Percentiles rank a stretch among this genome's conserved stretches.
Conservation (phyloP, 257 asterid species). For the Lithospermum erythrorhizon region DNA sequence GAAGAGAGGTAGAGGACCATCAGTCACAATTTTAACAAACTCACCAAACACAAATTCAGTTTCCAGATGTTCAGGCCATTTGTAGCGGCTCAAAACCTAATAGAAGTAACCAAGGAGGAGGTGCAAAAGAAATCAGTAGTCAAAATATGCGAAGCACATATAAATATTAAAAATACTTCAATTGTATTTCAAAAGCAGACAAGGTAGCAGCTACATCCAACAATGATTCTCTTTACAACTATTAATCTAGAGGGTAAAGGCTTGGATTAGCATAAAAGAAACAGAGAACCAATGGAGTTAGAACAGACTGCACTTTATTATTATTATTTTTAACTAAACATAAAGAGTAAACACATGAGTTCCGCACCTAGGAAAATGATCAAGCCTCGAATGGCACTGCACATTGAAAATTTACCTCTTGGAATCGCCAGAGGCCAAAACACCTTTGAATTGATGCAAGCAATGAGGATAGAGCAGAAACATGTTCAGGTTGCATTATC, state of each 20-base stretch:
- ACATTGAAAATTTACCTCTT: conserved; percentile 39
- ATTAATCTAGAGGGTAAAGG: background rate
- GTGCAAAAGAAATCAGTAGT: conserved; percentile 3
- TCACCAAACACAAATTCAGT: conserved; percentile 71
- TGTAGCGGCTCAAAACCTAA: conserved; percentile 63
- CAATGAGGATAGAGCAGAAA: conserved; percentile 59
- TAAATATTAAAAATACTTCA: background rate
- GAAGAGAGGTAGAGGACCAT: background rate
- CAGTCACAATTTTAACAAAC: conserved; percentile 13
- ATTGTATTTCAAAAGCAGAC: background rate
- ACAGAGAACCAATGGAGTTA: too few species aligned
- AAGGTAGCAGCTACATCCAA: background rate
- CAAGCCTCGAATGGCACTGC: background rate
- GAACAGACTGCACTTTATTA: background rate
- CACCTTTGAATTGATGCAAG: conserved; percentile 67
- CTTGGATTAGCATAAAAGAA: background rate
- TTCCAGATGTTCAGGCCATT: conserved; percentile 89
- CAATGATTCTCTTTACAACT: background rate
- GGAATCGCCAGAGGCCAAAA: conserved; percentile 83
- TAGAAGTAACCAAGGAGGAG: conserved; percentile 2
- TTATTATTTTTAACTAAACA: too few species aligned
- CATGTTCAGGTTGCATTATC: conserved; percentile 26
- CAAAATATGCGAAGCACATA: background rate
- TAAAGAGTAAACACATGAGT: background rate
- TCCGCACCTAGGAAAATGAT: background rate